A percentile compares a stretch with the other conserved stretches of the same genome.
Conservation (phyloP, 345 rosid species). For the Hibiscus syriacus region DNA sequence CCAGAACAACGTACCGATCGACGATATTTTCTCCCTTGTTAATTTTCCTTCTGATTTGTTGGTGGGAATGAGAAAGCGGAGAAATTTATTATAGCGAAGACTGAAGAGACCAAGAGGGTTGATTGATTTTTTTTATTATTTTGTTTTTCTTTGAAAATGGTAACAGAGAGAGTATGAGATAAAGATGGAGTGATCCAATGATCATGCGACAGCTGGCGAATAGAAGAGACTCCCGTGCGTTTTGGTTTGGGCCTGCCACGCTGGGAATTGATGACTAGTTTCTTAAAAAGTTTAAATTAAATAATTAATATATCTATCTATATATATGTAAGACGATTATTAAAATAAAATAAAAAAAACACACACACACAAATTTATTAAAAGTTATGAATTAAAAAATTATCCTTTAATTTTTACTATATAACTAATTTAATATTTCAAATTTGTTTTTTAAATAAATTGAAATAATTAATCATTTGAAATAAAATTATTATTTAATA, state of each 20-base stretch:
- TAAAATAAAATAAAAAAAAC: too few species aligned
- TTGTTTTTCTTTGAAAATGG: background rate
- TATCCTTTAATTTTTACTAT: too few species aligned
- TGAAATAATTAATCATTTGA: too few species aligned
- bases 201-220: background rate
- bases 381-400: too few species aligned
- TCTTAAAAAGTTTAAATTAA: too few species aligned
- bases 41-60: background rate
- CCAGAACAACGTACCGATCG: background rate
- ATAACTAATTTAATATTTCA: too few species aligned
- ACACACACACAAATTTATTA: too few species aligned
- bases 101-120: background rate
- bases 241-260: background rate
- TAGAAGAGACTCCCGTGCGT: background rate
- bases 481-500: too few species aligned
- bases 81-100: background rate
- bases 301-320: too few species aligned
- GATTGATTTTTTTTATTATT: background rate
- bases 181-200: background rate
- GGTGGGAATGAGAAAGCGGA: background rate
- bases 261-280: background rate
- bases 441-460: too few species aligned
- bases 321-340: too few species aligned
- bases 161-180: background rate
- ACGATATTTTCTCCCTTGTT: background rate